A percentile compares a stretch with the other conserved stretches of the same genome.
Evolutionary conservation across 2,329 filamentous ascomycete genomes (phyloP).

Genomic region (Paecilomyces variotii): DNA sequence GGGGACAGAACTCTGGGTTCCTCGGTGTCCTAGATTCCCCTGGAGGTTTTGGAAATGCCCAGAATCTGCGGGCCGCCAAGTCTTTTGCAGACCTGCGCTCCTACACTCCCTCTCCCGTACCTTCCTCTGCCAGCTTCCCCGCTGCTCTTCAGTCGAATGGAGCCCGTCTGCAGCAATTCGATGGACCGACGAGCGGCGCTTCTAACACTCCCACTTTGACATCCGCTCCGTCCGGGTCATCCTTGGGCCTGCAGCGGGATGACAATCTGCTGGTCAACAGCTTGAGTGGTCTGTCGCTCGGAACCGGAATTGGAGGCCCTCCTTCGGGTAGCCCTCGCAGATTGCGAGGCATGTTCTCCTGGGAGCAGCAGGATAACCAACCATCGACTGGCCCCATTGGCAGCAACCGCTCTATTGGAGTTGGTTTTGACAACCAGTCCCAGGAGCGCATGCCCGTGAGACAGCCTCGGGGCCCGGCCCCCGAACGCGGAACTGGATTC

Average conservation of each 20-base stretch:
- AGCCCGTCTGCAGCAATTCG: slow-evolving; percentile 51
- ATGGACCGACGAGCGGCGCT: slow-evolving; percentile 48
- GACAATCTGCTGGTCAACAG: slow-evolving; percentile 56
- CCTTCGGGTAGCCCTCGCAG: slow-evolving; percentile 49
- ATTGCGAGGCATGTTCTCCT: slow-evolving; percentile 53
- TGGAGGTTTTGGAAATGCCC: slow-evolving; percentile 57
- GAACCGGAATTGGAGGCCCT: slow-evolving; percentile 37
- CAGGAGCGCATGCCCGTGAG: slow-evolving; percentile 50
- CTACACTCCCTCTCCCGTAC: slow-evolving; percentile 87
- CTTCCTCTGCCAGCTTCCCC: slow-evolving; percentile 81
- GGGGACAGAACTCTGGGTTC: slow-evolving; percentile 69
- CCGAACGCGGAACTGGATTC: slow-evolving; percentile 53
- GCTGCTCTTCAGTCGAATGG: slow-evolving; percentile 57
- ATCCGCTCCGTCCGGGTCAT: slow-evolving; percentile 46
- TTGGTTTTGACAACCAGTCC: slow-evolving; percentile 48
- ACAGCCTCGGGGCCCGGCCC: slow-evolving; percentile 54
- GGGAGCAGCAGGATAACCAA: slow-evolving; percentile 48
- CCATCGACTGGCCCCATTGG: slow-evolving; percentile 48
- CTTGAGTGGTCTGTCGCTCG: slow-evolving; percentile 53
- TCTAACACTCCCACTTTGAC: slow-evolving; percentile 61
- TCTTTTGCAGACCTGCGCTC: slow-evolving; percentile 93
- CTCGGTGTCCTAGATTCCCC: slow-evolving; percentile 77
- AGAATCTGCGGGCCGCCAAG: slow-evolving; percentile 86
- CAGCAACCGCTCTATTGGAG: slow-evolving; percentile 56
- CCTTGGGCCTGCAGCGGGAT: slow-evolving; percentile 44